Evolutionary conservation across 2,329 filamentous ascomycete species (phyloP).

Genomic region (Fusarium nurragi): DNA sequence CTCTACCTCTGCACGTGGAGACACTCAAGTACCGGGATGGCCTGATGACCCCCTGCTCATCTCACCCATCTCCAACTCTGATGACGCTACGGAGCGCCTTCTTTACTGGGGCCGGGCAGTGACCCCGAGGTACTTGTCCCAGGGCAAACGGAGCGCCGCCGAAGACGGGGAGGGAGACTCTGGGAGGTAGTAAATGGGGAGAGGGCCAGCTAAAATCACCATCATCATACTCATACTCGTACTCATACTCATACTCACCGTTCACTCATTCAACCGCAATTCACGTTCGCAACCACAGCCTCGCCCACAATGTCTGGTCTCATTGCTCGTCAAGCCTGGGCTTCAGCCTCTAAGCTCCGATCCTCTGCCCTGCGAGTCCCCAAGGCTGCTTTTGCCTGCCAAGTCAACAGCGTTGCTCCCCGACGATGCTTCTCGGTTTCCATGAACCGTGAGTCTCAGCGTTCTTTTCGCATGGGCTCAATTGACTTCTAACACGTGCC

Average conservation of each 20-base stretch:
- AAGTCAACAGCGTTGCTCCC: constrained; percentile 22
- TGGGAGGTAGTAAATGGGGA: constrained; percentile 19
- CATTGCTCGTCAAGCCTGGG: constrained; percentile 41
- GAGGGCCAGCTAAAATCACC: constrained; percentile 5
- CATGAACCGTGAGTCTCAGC: constrained; percentile 30
- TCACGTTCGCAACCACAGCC: not conserved
- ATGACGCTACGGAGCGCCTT: constrained; percentile 24
- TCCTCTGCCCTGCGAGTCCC: constrained; percentile 35
- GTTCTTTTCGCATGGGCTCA: not conserved
- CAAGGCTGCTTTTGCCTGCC: constrained; percentile 28
- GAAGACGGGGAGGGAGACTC: constrained; percentile 12
- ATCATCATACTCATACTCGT: constrained; percentile 1
- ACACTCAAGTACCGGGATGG: constrained; percentile 5
- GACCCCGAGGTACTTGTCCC: constrained; percentile 34
- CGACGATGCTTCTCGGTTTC: constrained; percentile 42
- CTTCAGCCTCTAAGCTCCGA: constrained; percentile 37
- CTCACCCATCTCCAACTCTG: constrained; percentile 23
- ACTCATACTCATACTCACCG: not conserved
- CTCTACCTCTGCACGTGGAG: not conserved
- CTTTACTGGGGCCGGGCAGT: constrained; percentile 30
- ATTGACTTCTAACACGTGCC: not conserved
- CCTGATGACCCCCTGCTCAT: constrained; percentile 24
- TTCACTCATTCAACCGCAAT: not conserved
- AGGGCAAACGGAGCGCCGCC: constrained; percentile 24
- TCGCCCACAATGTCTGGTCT: constrained; percentile 37